A percentile compares a stretch with the other conserved stretches of the same genome.
These are phyloP conservation scores for Mallotus repandus DNA, from an alignment of 441 rosid genomes.

Conservation along the genomic window DNA sequence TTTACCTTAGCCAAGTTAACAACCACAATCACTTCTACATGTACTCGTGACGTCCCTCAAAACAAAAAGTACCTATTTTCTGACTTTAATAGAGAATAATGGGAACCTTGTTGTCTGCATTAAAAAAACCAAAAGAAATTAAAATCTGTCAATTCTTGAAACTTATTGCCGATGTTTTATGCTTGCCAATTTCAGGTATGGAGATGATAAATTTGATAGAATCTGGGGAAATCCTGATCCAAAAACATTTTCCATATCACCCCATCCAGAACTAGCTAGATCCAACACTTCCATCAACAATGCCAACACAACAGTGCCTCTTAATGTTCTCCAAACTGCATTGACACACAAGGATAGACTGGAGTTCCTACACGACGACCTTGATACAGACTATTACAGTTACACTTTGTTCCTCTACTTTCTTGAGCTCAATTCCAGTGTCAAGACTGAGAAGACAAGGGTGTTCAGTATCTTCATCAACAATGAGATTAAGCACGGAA, in stretches of 20 bases:
- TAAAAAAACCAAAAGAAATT: background rate
- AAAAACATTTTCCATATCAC: slow-evolving; percentile 12
- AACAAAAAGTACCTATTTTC: background rate
- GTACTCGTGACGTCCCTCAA: background rate
- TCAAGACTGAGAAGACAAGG: slow-evolving; percentile 38
- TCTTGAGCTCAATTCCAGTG: slow-evolving; percentile 43
- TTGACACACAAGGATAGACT: slow-evolving; percentile 32
- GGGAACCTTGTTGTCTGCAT: background rate
- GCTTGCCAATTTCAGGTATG: slow-evolving; percentile 44
- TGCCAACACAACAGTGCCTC: slow-evolving; percentile 38
- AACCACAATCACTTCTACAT: background rate
- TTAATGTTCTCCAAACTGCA: slow-evolving; percentile 51
- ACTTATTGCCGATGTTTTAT: background rate
- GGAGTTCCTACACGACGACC: slow-evolving; percentile 39
- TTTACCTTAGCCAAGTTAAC: background rate
- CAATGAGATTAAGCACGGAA: slow-evolving; percentile 24
- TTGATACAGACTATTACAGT: slow-evolving; percentile 32
- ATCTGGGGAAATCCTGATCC: slow-evolving; percentile 42
- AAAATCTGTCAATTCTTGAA: background rate
- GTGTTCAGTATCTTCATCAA: slow-evolving; percentile 54
- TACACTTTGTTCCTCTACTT: slow-evolving; percentile 63
- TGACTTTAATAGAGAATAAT: background rate
- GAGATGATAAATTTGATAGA: slow-evolving; percentile 57
- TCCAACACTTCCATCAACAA: slow-evolving; percentile 8
- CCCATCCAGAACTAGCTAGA: background rate